These are phyloP conservation scores for Trametes coccinea DNA, from an alignment of 768 basidiomycete genomes.

Conservation along the genomic window DNA sequence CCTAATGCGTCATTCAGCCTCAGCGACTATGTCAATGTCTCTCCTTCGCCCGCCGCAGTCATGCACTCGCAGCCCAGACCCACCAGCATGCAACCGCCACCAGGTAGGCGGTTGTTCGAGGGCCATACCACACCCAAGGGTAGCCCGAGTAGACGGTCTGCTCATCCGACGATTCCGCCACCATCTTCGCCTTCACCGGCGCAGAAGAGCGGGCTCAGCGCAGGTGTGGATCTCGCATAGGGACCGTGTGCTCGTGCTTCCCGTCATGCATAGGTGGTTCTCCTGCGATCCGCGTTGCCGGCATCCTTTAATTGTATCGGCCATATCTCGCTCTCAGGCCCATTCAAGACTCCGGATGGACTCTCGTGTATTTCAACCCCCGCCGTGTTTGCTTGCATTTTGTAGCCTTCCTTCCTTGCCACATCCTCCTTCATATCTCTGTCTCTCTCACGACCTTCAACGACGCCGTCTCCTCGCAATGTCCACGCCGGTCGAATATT, in stretches of 20 bases:
- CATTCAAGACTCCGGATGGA: constrained; percentile 15
- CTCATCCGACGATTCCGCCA: not conserved
- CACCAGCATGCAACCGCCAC: constrained; percentile 59
- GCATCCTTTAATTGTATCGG: constrained; percentile 7
- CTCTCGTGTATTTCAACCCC: constrained; percentile 19
- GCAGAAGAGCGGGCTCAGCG: constrained; percentile 20
- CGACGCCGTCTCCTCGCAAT: not conserved
- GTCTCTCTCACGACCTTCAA: not conserved
- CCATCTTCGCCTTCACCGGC: constrained; percentile 8
- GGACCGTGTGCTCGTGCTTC: not conserved
- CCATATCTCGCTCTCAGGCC: constrained; percentile 7
- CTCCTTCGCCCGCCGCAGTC: constrained; percentile 57
- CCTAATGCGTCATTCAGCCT: constrained; percentile 55
- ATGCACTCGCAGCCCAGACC: constrained; percentile 28
- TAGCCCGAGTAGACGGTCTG: not conserved
- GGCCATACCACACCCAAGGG: constrained; percentile 50
- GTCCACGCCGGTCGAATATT: not conserved
- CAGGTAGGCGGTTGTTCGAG: constrained; percentile 69
- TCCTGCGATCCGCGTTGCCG: not conserved
- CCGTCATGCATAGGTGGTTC: not conserved
- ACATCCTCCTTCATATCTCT: not conserved
- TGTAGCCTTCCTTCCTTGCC: constrained; percentile 15
- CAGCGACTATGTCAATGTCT: constrained; percentile 72
- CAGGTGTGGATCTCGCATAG: constrained; percentile 28
- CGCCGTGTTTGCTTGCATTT: constrained; percentile 16